Evolutionary conservation across 2,329 filamentous ascomycete species (phyloP).

Genomic region (Albophoma yamanashiensis): DNA sequence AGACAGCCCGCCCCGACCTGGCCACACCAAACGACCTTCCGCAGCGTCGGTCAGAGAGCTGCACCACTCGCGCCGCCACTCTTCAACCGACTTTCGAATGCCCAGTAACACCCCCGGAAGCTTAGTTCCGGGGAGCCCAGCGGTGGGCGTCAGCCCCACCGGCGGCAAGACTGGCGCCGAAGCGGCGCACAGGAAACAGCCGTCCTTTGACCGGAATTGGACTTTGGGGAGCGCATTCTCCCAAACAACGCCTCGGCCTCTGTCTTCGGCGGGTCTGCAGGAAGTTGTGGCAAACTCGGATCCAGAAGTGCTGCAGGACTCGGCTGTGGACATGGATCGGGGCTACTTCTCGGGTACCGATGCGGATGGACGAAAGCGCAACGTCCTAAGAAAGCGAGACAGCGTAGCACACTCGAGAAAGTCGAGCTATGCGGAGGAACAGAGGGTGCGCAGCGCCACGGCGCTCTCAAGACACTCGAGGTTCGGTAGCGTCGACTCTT

Average conservation of each 20-base stretch:
- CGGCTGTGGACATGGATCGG: conserved; percentile 59
- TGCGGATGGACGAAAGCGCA: conserved; percentile 63
- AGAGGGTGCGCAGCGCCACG: conserved; percentile 54
- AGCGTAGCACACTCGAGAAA: conserved; percentile 54
- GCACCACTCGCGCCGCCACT: conserved; percentile 78
- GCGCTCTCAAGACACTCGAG: conserved; percentile 64
- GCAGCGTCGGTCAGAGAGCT: conserved; percentile 74
- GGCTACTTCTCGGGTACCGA: conserved; percentile 93
- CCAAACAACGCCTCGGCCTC: conserved; percentile 29
- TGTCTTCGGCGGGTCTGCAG: conserved; percentile 42
- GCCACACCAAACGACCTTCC: conserved; percentile 54
- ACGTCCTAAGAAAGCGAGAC: conserved; percentile 71
- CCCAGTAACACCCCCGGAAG: conserved; percentile 10
- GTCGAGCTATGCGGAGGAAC: conserved; percentile 68
- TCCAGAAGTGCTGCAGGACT: conserved; percentile 30
- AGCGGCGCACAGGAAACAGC: conserved; percentile 48
- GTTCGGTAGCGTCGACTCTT: conserved; percentile 69
- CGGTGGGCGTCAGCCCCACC: conserved; percentile 29
- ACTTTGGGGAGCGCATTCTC: conserved; percentile 44
- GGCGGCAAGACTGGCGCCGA: conserved; percentile 31
- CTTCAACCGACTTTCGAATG: conserved; percentile 65
- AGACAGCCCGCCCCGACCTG: conserved; percentile 34
- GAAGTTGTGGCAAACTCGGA: conserved; percentile 28
- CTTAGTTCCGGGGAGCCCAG: conserved; percentile 8
- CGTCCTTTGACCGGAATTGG: conserved; percentile 62